Evolutionary conservation across 352 stramenopile genomes (phyloP).

Genomic region (Plasmopara viticola): DNA sequence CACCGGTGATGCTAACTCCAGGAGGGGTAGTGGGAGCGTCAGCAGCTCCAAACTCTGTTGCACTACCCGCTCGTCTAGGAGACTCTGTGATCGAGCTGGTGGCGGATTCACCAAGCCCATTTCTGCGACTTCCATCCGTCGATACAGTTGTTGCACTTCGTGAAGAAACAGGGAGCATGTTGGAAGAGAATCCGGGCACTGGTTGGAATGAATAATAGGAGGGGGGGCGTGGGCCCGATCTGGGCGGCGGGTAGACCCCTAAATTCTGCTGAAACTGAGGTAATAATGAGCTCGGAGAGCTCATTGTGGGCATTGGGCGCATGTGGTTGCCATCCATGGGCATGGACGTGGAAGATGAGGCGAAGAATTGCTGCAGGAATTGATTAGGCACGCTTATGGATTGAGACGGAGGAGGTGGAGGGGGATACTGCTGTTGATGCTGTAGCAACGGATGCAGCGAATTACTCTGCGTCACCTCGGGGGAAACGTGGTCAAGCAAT

Average conservation of each 20-base stretch:
- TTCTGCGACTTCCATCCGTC: constrained; percentile 33
- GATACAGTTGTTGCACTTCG: constrained; percentile 31
- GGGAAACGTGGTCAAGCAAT: constrained; percentile 45
- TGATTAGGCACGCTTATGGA: constrained; percentile 34
- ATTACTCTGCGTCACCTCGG: constrained; percentile 63
- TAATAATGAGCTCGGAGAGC: constrained; percentile 23
- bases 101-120: constrained; percentile 30
- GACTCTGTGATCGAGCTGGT: constrained; percentile 40
- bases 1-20: constrained; percentile 40
- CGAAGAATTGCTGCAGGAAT: constrained; percentile 55
- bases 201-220: constrained; percentile 35
- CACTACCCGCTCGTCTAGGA: constrained; percentile 26
- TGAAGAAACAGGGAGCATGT: constrained; percentile 29
- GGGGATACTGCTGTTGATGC: constrained; percentile 35
- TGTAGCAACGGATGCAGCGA: constrained; percentile 62
- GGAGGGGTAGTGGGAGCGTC: constrained; percentile 25
- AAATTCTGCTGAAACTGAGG: constrained; percentile 25
- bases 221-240: constrained; percentile 18
- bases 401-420: constrained; percentile 11
- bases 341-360: constrained; percentile 26
- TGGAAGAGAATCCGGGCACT: constrained; percentile 29
- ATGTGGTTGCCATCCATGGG: constrained; percentile 22
- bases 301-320: constrained; percentile 31
- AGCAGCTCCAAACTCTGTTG: constrained; percentile 16
- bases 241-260: constrained; percentile 23